Percentiles rank a stretch among this genome's conserved stretches.
Evolutionary conservation across 345 rosid species (phyloP).

Genomic region (Trapa bicornis): DNA sequence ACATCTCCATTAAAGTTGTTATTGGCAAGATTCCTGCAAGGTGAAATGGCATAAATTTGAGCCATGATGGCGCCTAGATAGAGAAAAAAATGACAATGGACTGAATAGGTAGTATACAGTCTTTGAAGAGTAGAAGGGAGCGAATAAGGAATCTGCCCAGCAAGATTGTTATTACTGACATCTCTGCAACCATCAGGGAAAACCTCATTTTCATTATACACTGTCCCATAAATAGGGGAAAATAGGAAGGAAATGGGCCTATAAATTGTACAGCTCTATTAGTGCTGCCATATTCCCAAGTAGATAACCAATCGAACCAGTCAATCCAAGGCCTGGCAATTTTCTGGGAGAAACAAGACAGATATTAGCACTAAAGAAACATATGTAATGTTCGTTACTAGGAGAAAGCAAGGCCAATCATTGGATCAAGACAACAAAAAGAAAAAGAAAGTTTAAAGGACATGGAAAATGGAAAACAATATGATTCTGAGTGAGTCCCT

Average conservation of each 20-base stretch:
- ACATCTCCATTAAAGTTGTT: constrained; percentile 52
- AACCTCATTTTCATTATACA: constrained; percentile 6
- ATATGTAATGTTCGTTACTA: too few relatives aligned
- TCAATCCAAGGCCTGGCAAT: constrained; percentile 58
- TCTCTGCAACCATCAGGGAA: constrained; percentile 55
- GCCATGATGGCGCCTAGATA: constrained; percentile 2
- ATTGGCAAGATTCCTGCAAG: constrained; percentile 69
- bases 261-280: constrained; percentile 62
- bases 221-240: not conserved
- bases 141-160: constrained; percentile 40
- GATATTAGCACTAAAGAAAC: not conserved
- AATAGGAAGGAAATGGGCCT: not conserved
- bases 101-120: constrained; percentile 36
- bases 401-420: too few relatives aligned
- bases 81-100: not conserved
- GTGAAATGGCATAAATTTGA: constrained; percentile 9
- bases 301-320: constrained; percentile 52
- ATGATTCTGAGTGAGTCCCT: too few relatives aligned
- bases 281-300: constrained; percentile 40
- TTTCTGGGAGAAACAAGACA: constrained; percentile 35
- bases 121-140: constrained; percentile 48
- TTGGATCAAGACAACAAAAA: too few relatives aligned
- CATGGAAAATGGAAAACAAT: not conserved
- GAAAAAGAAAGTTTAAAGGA: not conserved
- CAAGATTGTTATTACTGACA: constrained; percentile 64